Evolutionary conservation across 805 yeast genomes (phyloP).

Genomic region (Sugiyamaella floridensis): DNA sequence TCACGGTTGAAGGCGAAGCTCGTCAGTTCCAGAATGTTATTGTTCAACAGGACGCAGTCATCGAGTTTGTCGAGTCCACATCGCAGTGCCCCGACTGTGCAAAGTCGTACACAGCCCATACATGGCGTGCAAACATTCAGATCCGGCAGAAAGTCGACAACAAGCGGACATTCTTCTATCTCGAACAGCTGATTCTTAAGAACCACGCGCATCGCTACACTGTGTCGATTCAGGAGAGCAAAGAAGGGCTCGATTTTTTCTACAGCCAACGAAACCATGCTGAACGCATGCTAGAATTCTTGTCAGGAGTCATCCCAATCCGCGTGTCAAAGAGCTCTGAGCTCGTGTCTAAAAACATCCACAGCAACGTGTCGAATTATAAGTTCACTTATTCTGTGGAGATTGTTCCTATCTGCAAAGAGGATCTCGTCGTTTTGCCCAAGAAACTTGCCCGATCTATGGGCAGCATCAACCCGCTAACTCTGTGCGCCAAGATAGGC

Average conservation of each 20-base stretch:
- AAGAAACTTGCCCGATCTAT: conserved; percentile 73
- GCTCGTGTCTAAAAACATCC: conserved; percentile 85
- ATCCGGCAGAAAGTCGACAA: conserved; percentile 96
- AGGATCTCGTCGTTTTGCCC: conserved; percentile 89
- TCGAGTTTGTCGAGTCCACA: conserved; percentile 86
- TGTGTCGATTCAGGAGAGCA: conserved; percentile 83
- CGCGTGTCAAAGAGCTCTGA: conserved; percentile 82
- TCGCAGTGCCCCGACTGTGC: conserved; percentile 99
- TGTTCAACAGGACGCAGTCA: conserved; percentile 90
- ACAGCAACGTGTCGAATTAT: conserved; percentile 78
- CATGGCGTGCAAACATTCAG: conserved; percentile 98
- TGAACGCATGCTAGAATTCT: conserved; percentile 85
- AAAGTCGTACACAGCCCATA: conserved; percentile 88
- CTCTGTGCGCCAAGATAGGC: conserved; percentile 76
- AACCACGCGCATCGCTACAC: conserved; percentile 93
- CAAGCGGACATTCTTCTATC: conserved; percentile 89
- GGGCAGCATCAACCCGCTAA: conserved; percentile 78
- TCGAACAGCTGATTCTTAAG: conserved; percentile 89
- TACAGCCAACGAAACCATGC: conserved; percentile 88
- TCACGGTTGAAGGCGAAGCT: conserved; percentile 96
- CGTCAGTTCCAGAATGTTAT: conserved; percentile 66
- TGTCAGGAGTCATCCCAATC: conserved; percentile 77
- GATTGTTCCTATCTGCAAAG: conserved; percentile 93
- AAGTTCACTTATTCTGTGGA: conserved; percentile 91
- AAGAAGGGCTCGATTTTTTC: conserved; percentile 92